A percentile compares a stretch with the other conserved stretches of the same genome.
Evolutionary conservation across 257 asterid genomes (phyloP).

Genomic region (Marsdenia floribunda): DNA sequence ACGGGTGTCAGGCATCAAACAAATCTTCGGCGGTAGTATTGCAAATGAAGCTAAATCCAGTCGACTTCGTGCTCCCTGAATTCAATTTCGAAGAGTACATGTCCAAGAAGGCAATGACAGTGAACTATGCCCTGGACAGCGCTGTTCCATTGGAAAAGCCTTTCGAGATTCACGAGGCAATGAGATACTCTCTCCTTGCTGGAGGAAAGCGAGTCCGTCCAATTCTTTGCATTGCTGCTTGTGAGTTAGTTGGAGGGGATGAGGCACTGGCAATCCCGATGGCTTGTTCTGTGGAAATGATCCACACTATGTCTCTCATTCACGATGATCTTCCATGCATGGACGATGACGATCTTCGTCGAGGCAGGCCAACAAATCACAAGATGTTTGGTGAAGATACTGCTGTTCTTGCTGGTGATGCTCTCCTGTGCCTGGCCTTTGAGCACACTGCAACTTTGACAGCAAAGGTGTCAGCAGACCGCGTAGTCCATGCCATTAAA

Average conservation of each 20-base stretch:
- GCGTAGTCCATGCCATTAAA: conserved; percentile 39
- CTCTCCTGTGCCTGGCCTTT: conserved; percentile 57
- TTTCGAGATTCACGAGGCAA: conserved; percentile 48
- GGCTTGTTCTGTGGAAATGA: conserved; percentile 67
- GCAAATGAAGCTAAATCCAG: conserved; percentile 12
- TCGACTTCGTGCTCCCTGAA: conserved; percentile 21
- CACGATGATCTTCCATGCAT: conserved; percentile 79
- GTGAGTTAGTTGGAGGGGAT: conserved; percentile 57
- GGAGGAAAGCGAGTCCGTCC: conserved; percentile 65
- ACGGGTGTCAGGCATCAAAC: conserved; percentile 27
- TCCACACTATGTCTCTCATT: conserved; percentile 68
- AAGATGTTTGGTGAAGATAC: conserved; percentile 57
- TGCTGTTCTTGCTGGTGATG: conserved; percentile 66
- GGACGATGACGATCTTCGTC: conserved; percentile 60
- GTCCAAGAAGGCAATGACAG: conserved; percentile 28
- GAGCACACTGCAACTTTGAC: conserved; percentile 48
- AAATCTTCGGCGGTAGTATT: conserved; percentile 9
- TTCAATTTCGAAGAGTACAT: conserved; percentile 49
- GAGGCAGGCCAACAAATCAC: conserved; percentile 64
- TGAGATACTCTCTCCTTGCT: conserved; percentile 70
- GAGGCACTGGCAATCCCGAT: conserved; percentile 41
- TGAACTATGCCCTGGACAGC: conserved; percentile 50
- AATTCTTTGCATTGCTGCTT: conserved; percentile 57
- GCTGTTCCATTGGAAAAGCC: conserved; percentile 59
- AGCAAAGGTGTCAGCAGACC: conserved; percentile 19